Conservation (phyloP, 306 rosid species). For the Sicyos baderoa region DNA sequence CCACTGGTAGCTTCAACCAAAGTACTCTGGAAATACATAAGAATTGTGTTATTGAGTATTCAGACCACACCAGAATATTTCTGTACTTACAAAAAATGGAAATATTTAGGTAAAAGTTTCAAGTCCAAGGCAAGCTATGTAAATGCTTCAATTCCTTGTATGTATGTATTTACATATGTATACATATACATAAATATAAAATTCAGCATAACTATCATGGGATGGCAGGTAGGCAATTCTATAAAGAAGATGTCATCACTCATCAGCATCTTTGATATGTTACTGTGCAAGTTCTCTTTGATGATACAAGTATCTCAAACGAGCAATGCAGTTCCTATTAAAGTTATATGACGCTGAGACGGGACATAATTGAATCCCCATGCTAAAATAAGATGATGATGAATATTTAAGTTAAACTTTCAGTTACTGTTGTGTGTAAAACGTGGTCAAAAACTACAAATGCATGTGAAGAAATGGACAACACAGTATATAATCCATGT, state of each 20-base stretch:
- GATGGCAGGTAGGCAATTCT: not conserved
- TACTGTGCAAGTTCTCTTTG: not conserved
- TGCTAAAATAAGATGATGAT: not conserved
- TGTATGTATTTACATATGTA: too few species aligned
- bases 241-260: slow-evolving; percentile 9
- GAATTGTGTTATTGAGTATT: slow-evolving; percentile 18
- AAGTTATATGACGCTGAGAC: not conserved
- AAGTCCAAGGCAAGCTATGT: not conserved
- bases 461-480: not conserved
- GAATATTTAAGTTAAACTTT: not conserved
- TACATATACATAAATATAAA: too few species aligned
- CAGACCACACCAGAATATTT: not conserved
- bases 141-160: not conserved
- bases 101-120: not conserved
- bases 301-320: slow-evolving; percentile 3
- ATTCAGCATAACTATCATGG: too few species aligned
- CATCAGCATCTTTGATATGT: not conserved
- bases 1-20: slow-evolving; percentile 99
- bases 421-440: not conserved
- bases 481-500: not conserved
- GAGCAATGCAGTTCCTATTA: not conserved
- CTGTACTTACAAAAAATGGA: not conserved
- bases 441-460: not conserved
- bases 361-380: not conserved
- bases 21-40: slow-evolving; percentile 46